phyloP scores from a whole-genome alignment of 768 basidiomycete species.

The Mycena kentingensis region DNA sequence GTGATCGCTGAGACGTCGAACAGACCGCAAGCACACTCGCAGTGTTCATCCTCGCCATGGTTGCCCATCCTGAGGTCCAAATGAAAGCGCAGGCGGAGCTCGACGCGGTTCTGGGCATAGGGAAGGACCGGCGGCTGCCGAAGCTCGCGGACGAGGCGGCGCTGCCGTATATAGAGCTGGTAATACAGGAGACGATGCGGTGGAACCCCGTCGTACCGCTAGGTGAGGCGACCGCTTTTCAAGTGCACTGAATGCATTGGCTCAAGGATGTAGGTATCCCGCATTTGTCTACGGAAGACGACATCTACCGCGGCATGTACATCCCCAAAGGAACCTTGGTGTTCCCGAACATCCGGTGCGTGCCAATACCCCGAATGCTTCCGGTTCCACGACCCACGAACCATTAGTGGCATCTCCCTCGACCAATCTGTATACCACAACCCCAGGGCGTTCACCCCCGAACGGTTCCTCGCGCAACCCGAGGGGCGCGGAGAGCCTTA shows the following conservation, averaged over 20 bases:
- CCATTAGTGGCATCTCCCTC: neutral
- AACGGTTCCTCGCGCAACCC: neutral
- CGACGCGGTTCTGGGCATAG: conserved; percentile 29
- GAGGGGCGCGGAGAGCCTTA: neutral
- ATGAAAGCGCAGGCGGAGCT: conserved; percentile 33
- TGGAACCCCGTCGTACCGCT: conserved; percentile 22
- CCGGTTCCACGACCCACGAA: neutral
- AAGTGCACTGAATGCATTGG: neutral
- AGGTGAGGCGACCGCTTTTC: neutral
- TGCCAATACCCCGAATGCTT: neutral
- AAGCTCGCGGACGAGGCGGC: conserved; percentile 9
- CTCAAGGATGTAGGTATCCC: conserved; percentile 27
- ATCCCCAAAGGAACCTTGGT: conserved; percentile 39
- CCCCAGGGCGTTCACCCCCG: neutral
- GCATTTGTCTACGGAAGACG: conserved; percentile 34
- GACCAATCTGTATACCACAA: neutral
- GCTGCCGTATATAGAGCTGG: conserved; percentile 11
- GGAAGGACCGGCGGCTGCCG: conserved; percentile 22
- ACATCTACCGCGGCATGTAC: conserved; percentile 35
- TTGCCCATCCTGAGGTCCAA: conserved; percentile 33
- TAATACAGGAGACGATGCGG: conserved; percentile 24
- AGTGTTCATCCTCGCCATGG: conserved; percentile 34
- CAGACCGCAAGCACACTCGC: conserved; percentile 23
- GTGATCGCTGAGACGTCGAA: conserved; percentile 1
- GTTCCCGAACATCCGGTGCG: conserved; percentile 37